phyloP scores from a whole-genome alignment of 208 protist genomes.

The Trypanosoma vivax region DNA sequence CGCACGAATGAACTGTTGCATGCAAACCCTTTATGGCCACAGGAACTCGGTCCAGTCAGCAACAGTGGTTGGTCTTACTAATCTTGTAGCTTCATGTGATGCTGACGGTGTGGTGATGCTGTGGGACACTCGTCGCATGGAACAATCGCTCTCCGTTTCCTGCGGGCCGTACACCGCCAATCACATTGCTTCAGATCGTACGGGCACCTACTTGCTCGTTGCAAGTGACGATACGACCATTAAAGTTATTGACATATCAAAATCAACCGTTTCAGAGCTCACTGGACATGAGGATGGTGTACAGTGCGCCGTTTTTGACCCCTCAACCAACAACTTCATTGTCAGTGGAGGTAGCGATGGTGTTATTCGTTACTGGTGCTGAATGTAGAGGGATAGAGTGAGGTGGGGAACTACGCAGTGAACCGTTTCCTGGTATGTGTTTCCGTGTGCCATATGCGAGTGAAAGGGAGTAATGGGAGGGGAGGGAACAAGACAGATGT shows the following conservation, averaged over 20 bases:
- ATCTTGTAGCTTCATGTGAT: constrained; percentile 88
- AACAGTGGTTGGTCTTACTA: constrained; percentile 15
- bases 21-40: constrained; percentile 95
- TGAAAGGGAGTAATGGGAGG: too few relatives aligned
- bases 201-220: constrained; percentile 82
- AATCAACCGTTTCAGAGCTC: constrained; percentile 68
- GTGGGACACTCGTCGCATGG: constrained; percentile 79
- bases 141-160: constrained; percentile 36
- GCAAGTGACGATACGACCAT: constrained; percentile 91
- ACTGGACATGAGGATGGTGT: constrained; percentile 76
- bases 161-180: constrained; percentile 79
- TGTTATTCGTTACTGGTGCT: constrained; percentile 82
- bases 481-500: too few relatives aligned
- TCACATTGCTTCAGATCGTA: constrained; percentile 56
- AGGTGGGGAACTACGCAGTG: background rate
- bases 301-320: constrained; percentile 83
- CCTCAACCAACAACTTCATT: constrained; percentile 59
- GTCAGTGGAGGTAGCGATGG: constrained; percentile 79
- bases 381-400: background rate
- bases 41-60: constrained; percentile 87
- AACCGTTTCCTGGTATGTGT: too few relatives aligned
- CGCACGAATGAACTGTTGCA: constrained; percentile 86
- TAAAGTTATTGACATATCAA: constrained; percentile 90
- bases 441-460: too few relatives aligned
- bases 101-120: constrained; percentile 89